A percentile compares a stretch with the other conserved stretches of the same genome.
Conservation (phyloP, 495 filamentous ascomycete genomes). For the Neurospora sp. region DNA sequence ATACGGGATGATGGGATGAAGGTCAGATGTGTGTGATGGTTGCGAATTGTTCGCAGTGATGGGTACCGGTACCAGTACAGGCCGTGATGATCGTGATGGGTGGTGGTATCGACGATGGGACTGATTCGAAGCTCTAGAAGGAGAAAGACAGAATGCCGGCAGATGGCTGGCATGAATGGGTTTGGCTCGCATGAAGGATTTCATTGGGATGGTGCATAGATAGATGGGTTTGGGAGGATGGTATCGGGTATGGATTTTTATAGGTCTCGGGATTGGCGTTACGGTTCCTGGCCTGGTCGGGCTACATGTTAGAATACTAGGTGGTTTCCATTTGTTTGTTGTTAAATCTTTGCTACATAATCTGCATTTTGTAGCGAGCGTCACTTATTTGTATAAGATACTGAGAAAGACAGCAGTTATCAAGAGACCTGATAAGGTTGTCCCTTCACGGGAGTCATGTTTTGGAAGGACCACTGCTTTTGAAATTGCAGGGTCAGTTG, state of each 20-base stretch:
- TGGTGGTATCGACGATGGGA: background rate
- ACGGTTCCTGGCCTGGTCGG: background rate
- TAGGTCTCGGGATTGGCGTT: background rate
- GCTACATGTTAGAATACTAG: background rate
- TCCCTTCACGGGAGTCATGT: too few relatives aligned
- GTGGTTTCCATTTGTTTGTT: background rate
- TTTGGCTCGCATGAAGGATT: background rate
- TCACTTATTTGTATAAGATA: background rate
- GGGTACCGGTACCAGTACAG: background rate
- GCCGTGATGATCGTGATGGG: background rate
- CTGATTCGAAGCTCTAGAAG: background rate
- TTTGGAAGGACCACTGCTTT: background rate
- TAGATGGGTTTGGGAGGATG: background rate
- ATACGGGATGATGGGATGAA: background rate
- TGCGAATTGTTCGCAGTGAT: background rate
- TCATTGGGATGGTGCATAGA: background rate
- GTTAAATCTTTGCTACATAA: background rate
- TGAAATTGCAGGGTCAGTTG: background rate
- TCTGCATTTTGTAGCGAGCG: background rate
- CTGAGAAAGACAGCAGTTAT: background rate
- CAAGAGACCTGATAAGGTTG: background rate
- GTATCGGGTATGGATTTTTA: background rate
- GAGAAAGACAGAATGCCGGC: background rate
- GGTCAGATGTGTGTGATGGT: background rate
- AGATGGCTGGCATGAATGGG: background rate